Base-by-base conservation (phyloP, 441 rosid species). In the Jatropha podagrica region DNA sequence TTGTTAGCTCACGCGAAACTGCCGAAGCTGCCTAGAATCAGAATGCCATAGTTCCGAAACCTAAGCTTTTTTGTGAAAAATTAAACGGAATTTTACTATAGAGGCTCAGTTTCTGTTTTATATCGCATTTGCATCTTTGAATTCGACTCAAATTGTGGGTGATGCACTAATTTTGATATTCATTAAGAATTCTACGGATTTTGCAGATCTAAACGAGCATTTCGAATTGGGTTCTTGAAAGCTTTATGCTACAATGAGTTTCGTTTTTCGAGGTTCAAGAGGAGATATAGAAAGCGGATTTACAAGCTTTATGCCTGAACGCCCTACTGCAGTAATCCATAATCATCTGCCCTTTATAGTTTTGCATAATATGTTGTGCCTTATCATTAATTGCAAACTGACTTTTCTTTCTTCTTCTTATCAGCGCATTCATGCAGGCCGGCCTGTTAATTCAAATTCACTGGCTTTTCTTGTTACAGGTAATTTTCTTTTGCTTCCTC, bases 381-480 rank as follows among this genome's bases (percentile, higher is more conserved):
- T 42, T 60, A 7, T 4, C 52, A 17, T 17, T 38, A 1, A 8
- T 23, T 38, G 5, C 17, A 5, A 65, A 27, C 41, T 59, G 44
- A 60, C 23, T 32, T 20, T 32, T 46, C 17, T 69, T 67, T 61
- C 7, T 13, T 54, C 20, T 37, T 38, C 20, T 41, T 38, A 44
- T 65, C 89, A 94, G 98, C 92, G 94, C 54, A 83, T 92, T 81
- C 97, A 92, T 85, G 91, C 91, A 42, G 89, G 84, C 51, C 91
- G 92, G 41, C 89, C 92, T 0, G 94, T 90, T 79, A 92, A 88
- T 76, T 86, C 94, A 23, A 92, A 92, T 78, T 92, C 96, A 48
- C 89, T 94, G 15, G 95, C 89, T 58, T 94, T 92, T 85, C 93
- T 94, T 37, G 91, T 92, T 72, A 91, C 97, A 14, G 95, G 98